Evolutionary conservation across 192 early-diverging fungal species (phyloP), one percentile per base, ranked within the genome.

Genomic region (Jimgerdemannia flammicorona): DNA sequence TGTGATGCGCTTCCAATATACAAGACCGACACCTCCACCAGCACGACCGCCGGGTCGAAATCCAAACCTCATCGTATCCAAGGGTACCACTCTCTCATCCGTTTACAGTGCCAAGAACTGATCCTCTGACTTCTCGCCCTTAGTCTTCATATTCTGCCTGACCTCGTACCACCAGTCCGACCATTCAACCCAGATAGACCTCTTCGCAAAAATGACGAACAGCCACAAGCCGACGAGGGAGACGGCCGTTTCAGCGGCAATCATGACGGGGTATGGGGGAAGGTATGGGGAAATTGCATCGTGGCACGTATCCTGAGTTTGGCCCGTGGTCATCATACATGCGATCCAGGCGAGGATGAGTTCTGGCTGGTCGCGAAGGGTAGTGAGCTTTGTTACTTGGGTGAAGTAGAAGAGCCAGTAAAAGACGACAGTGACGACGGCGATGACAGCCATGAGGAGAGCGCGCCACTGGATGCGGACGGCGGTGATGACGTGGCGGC

Each of bases 401-500:
- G 82, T 68, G 49, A 82, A 84, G 66, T 88, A 88, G 69, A 88
- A 86, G 40, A 88, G 43, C 87, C 85, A 86, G 72, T 88, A 88
- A 72, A 88, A 86, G 6, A 82, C 78, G n/a, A 85, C 83, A 19
- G 78, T 75, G 11, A 77, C 42, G 17, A 86, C 70, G 3, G 84
- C 70, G 66, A 74, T 73, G 39, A 86, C 10, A 0, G 85, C 85
- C 44, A 88, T 74, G 69, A 88, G 65, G 29, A 86, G 77, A 7
- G 85, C 87, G 20, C 87, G 83, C 87, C 87, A 88, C 66, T 88
- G 87, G 19, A 88, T 88, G 54, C 74, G 72, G 64, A 88, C 79
- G 10, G 85, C 84, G 67, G 78, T 79, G 67, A 88, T 75, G 3
- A 88, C 82, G 70, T 85, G 87, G 40, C 80, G 82, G 64, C 80